A percentile compares a stretch with the other conserved stretches of the same genome.
These are phyloP conservation scores for Cercophora newfieldiana DNA, from an alignment of 495 filamentous ascomycete species.

Conservation along the genomic window DNA sequence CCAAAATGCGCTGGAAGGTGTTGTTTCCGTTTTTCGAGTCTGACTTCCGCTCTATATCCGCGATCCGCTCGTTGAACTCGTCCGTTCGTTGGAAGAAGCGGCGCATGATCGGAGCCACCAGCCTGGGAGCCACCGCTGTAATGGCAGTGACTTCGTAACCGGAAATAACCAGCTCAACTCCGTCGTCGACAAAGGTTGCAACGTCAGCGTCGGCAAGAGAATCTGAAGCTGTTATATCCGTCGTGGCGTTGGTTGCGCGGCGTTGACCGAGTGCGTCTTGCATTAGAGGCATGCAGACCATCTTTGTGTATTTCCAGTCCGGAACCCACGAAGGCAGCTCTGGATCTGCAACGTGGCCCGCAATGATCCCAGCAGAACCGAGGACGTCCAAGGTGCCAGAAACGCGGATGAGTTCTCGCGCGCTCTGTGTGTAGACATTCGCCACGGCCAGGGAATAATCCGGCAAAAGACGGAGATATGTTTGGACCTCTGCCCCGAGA, in stretches of 20 bases:
- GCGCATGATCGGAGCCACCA: too few species aligned
- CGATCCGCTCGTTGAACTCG: neutral
- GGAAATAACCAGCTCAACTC: neutral
- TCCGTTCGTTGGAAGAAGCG: neutral
- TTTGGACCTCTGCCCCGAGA: neutral
- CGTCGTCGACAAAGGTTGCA: neutral
- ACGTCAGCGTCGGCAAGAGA: too few species aligned
- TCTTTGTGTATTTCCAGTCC: constrained; percentile 7
- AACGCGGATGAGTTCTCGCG: neutral
- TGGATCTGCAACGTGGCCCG: neutral
- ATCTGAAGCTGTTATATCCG: neutral
- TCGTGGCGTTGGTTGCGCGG: neutral
- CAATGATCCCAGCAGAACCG: neutral
- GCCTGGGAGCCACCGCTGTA: neutral
- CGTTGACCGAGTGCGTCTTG: neutral
- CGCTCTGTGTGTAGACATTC: neutral
- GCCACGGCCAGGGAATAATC: neutral
- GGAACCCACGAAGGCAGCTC: constrained; percentile 19
- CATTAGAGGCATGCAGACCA: neutral
- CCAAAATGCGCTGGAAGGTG: neutral
- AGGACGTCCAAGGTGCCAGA: neutral
- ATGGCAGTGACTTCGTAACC: neutral
- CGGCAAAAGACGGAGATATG: too few species aligned
- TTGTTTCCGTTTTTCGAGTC: neutral
- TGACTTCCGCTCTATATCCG: neutral